Evolutionary conservation across 192 early-diverging fungal genomes (phyloP).

Genomic region (Umbelopsis sp.): DNA sequence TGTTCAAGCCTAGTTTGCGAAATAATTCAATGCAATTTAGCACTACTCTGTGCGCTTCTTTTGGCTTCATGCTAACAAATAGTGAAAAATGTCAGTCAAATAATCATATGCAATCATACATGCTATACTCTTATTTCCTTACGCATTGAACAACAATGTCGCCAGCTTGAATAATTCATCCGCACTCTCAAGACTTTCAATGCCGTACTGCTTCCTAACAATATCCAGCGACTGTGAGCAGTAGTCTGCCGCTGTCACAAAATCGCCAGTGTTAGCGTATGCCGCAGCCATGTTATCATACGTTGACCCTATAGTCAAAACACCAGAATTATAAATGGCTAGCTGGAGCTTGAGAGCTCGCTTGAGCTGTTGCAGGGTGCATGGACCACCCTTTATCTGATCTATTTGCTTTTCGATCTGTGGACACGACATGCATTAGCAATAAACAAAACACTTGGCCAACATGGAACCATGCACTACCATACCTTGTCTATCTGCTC

Average conservation of each 20-base stretch:
- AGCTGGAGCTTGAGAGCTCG: not conserved
- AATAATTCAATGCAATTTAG: not conserved
- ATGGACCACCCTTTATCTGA: not conserved
- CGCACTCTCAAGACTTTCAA: conserved; percentile 1
- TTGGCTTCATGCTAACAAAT: not conserved
- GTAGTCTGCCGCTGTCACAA: not conserved
- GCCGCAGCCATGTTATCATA: not conserved
- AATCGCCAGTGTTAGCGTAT: not conserved
- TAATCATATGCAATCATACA: no score
- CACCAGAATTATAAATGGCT: not conserved
- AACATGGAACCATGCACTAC: not conserved
- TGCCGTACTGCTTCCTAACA: not conserved
- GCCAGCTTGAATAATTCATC: conserved; percentile 3
- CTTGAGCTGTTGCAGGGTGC: not conserved
- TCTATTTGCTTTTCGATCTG: not conserved
- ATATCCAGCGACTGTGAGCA: not conserved
- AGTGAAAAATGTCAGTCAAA: no score
- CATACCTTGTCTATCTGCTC: not conserved
- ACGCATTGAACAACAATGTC: conserved; percentile 12
- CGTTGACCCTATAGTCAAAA: not conserved
- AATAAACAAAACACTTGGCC: not conserved
- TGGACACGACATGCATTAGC: no score
- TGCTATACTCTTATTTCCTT: not conserved
- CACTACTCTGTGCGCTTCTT: not conserved
- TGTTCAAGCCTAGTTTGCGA: not conserved